A percentile compares a stretch with the other conserved stretches of the same genome.
Evolutionary conservation across 768 basidiomycete species (phyloP).

Genomic region (Dentipellis fragilis): DNA sequence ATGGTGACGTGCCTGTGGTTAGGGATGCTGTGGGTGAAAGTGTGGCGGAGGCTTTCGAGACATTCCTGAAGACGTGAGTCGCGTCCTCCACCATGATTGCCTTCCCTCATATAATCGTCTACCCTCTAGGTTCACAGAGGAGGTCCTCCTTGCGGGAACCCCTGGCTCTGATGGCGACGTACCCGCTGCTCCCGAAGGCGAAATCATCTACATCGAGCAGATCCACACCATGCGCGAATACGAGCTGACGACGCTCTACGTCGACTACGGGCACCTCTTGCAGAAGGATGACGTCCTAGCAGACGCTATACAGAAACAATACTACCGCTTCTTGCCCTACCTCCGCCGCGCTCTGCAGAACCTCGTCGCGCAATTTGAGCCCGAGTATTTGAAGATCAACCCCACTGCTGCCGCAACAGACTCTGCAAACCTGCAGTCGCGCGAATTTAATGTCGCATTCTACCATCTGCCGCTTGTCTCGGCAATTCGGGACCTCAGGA

Average conservation of each 20-base stretch:
- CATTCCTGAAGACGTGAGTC: constrained; percentile 76
- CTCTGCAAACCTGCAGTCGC: constrained; percentile 79
- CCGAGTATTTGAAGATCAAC: constrained; percentile 92
- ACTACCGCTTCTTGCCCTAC: constrained; percentile 95
- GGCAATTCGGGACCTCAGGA: constrained; percentile 88
- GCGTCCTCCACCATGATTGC: not conserved
- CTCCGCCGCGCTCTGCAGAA: constrained; percentile 85
- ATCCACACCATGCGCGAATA: constrained; percentile 93
- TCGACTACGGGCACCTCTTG: constrained; percentile 88
- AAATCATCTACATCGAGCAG: constrained; percentile 82
- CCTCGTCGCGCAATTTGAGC: constrained; percentile 81
- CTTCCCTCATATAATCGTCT: constrained; percentile 7
- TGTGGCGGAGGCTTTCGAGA: constrained; percentile 85
- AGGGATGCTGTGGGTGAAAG: constrained; percentile 94
- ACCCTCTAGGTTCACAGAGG: constrained; percentile 68
- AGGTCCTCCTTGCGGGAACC: constrained; percentile 68
- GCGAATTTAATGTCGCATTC: constrained; percentile 93
- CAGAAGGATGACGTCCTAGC: constrained; percentile 89
- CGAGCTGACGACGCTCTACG: constrained; percentile 90
- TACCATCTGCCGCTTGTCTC: constrained; percentile 90
- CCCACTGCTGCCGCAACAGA: constrained; percentile 81
- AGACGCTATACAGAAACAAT: constrained; percentile 86
- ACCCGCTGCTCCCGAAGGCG: constrained; percentile 44
- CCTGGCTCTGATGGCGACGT: constrained; percentile 65
- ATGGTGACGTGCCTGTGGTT: constrained; percentile 74